Evolutionary conservation across 495 filamentous ascomycete species (phyloP), one percentile per base, ranked within the genome.

Genomic region (Penicillium dipodomyicola): DNA sequence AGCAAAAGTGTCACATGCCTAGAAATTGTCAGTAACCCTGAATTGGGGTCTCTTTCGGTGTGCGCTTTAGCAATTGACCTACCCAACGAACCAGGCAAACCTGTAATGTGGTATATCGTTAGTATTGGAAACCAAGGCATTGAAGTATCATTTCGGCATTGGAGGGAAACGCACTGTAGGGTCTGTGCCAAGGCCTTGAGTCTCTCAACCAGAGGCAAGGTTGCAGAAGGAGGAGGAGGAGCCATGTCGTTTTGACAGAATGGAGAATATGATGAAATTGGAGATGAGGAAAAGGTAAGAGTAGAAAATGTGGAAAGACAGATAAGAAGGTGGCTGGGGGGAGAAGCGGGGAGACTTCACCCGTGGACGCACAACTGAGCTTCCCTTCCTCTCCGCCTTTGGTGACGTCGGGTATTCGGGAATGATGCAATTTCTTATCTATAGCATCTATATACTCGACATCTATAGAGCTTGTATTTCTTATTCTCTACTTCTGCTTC

Each of bases 51-150:
- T 43, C 15, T 41, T 27, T 55, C 49, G 52, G 25, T 33, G 20
- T 25, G 46, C 56, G 47, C 42, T 27, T 48, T 44, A 30, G 55
- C 53, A 39, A 22, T 56, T 62, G 45, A 87, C 89, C 54, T 87
- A 93, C 87, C 94, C 94, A 61, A 84, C 77, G 65, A 98, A 98
- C 94, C 94, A 97, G 52, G 76, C 85, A 67, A 87, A 87, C 60
- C 78, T 82, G 54, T 45, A 47, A 56, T 29, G 20, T 56, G 37
- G 12, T 45, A 14, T 33, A 60, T 75, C 20, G 20, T 20, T 67
- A 75, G 82, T 81, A 66, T 81, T 76, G 76, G 50, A 39, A 64
- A 49, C 62, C 41, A 30, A 60, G 12, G 25, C 25, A 60, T 59
- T 54, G 54, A 33, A 57, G 45, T 42, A 48, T 51, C 47, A 49